Percentiles rank a stretch among this genome's conserved stretches.
These are phyloP conservation scores for Colletotrichum shisoi DNA, from an alignment of 2,329 filamentous ascomycete genomes.

Conservation along the genomic window DNA sequence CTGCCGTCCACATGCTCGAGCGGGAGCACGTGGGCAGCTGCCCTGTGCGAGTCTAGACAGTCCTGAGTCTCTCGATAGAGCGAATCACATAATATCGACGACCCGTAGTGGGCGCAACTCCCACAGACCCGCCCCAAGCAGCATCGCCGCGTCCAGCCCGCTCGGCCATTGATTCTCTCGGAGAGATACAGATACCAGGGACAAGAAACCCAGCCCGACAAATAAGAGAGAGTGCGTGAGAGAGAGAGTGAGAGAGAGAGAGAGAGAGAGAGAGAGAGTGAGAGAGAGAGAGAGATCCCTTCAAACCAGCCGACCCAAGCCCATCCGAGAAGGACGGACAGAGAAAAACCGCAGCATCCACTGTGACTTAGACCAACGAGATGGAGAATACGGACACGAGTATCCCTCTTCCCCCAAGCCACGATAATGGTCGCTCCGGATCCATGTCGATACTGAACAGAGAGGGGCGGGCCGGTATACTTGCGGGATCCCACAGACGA, in stretches of 20 bases:
- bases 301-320: neutral
- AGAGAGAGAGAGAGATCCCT: neutral
- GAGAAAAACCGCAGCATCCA: neutral
- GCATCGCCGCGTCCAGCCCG: constrained; percentile 29
- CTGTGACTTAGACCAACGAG: neutral
- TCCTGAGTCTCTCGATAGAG: neutral
- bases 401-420: neutral
- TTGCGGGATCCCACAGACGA: neutral
- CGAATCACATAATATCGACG: constrained; percentile 5
- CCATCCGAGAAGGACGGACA: too few relatives aligned
- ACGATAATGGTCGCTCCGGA: constrained; percentile 13
- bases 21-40: constrained; percentile 33
- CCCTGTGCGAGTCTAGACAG: constrained; percentile 31
- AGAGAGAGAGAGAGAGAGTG: too few relatives aligned
- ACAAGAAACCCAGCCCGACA: too few relatives aligned
- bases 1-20: constrained; percentile 26
- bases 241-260: too few relatives aligned
- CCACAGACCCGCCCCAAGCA: neutral
- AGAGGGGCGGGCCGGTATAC: neutral
- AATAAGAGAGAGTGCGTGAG: too few relatives aligned
- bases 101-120: constrained; percentile 1
- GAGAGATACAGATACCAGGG: neutral
- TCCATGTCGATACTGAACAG: neutral
- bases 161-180: constrained; percentile 11
- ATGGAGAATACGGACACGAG: constrained; percentile 13